Evolutionary conservation across 2,329 filamentous ascomycete genomes (phyloP).

Genomic region (Colletotrichum navitas): DNA sequence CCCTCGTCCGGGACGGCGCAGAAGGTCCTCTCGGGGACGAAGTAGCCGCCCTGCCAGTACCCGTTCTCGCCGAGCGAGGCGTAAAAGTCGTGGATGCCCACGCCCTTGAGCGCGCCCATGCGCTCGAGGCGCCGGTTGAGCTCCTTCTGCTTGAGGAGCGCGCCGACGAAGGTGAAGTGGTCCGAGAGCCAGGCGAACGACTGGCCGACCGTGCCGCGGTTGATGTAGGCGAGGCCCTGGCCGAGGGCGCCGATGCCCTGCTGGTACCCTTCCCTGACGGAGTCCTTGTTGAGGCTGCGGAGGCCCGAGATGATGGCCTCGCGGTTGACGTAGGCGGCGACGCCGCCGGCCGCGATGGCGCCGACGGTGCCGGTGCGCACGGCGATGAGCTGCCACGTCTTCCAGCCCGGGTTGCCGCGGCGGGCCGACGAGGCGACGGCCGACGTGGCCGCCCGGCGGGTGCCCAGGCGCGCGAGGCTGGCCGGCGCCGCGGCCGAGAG

Average conservation of each 20-base stretch:
- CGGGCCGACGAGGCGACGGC: constrained; percentile 40
- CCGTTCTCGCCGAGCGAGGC: constrained; percentile 80
- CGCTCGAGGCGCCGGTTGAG: constrained; percentile 75
- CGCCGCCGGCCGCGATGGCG: constrained; percentile 83
- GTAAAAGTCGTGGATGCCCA: constrained; percentile 83
- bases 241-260: constrained; percentile 63
- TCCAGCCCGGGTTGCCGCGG: constrained; percentile 57
- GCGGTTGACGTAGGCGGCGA: constrained; percentile 84
- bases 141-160: constrained; percentile 80
- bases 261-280: constrained; percentile 62
- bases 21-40: constrained; percentile 79
- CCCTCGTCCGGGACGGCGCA: constrained; percentile 75
- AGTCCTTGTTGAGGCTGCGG: constrained; percentile 61
- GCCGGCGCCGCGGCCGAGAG: constrained; percentile 63
- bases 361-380: constrained; percentile 86
- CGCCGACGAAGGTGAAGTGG: constrained; percentile 88
- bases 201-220: constrained; percentile 70
- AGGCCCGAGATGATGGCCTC: constrained; percentile 71
- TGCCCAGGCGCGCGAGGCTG: constrained; percentile 55
- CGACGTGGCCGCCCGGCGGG: constrained; percentile 47
- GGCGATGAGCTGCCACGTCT: constrained; percentile 73
- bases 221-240: constrained; percentile 69
- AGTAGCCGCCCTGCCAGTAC: constrained; percentile 70
- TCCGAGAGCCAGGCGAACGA: constrained; percentile 84
- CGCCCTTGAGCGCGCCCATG: constrained; percentile 69